Conservation (phyloP, 805 yeast genomes). For the Myxozyma mucilagina region DNA sequence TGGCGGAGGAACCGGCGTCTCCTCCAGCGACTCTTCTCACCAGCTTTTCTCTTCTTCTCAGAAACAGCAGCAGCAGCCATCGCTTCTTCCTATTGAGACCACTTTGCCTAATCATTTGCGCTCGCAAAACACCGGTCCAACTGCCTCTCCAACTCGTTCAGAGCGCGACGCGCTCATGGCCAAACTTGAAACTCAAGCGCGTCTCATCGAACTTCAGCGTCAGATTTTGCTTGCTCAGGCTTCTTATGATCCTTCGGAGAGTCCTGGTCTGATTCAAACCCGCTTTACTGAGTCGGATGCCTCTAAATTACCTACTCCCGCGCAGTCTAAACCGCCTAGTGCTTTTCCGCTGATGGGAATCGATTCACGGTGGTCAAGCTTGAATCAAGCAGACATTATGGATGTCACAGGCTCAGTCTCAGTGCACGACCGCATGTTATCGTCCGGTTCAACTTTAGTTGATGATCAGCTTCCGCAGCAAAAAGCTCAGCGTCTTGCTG, state of each 20-base stretch:
- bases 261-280: constrained; percentile 13
- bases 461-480: background rate
- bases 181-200: constrained; percentile 25
- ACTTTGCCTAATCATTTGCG: background rate
- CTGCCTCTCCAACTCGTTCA: constrained; percentile 23
- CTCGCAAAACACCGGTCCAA: background rate
- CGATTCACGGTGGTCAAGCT: background rate
- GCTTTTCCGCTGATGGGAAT: background rate
- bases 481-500: background rate
- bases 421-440: background rate
- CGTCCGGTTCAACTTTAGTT: background rate
- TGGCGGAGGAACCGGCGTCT: background rate
- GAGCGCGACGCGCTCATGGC: constrained; percentile 19
- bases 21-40: constrained; percentile 3
- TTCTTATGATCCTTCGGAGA: constrained; percentile 8
- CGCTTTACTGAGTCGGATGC: background rate
- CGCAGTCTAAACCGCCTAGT: constrained; percentile 1
- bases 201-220: constrained; percentile 25
- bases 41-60: background rate
- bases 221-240: constrained; percentile 21
- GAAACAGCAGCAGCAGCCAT: too few species aligned
- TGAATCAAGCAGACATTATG: background rate
- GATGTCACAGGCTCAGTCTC: background rate
- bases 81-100: constrained; percentile 1
- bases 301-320: constrained; percentile 1